Percentiles rank a stretch among this genome's conserved stretches.
Evolutionary conservation across 2,329 filamentous ascomycete species (phyloP).

Genomic region (Aspergillus sp.): DNA sequence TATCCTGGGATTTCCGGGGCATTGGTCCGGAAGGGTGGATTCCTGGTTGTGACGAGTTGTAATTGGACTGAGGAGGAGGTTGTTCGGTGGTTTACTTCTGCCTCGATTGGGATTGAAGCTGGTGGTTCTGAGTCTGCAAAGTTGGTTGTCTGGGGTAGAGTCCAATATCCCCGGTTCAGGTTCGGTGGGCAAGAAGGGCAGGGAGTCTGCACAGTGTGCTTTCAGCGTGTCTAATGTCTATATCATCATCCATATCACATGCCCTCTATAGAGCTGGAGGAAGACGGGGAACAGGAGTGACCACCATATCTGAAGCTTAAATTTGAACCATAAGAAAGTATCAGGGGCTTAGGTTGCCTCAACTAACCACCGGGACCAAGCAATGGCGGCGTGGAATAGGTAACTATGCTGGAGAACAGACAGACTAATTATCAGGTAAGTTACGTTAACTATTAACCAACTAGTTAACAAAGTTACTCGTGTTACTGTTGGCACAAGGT

Average conservation of each 20-base stretch:
- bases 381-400: too few relatives aligned
- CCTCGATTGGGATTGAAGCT: background rate
- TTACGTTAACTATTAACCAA: too few relatives aligned
- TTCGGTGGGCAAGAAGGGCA: constrained; percentile 89
- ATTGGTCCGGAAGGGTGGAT: constrained; percentile 69
- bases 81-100: constrained; percentile 69
- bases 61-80: constrained; percentile 97
- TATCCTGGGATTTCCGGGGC: constrained; percentile 69
- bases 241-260: background rate
- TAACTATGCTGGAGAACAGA: too few relatives aligned
- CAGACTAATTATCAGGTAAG: too few relatives aligned
- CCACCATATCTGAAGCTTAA: too few relatives aligned
- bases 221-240: constrained; percentile 51
- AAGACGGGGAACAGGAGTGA: background rate
- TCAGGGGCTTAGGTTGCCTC: too few relatives aligned
- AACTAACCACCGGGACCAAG: background rate
- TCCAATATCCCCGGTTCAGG: constrained; percentile 81
- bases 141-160: constrained; percentile 64
- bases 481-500: too few relatives aligned
- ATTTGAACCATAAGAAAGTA: too few relatives aligned
- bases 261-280: background rate
- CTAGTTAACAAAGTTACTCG: too few relatives aligned
- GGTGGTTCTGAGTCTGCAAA: constrained; percentile 32
- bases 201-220: constrained; percentile 84
- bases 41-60: constrained; percentile 88